phyloP scores from a whole-genome alignment of 1,284 basidiomycete species.

The Vanrija sp. region DNA sequence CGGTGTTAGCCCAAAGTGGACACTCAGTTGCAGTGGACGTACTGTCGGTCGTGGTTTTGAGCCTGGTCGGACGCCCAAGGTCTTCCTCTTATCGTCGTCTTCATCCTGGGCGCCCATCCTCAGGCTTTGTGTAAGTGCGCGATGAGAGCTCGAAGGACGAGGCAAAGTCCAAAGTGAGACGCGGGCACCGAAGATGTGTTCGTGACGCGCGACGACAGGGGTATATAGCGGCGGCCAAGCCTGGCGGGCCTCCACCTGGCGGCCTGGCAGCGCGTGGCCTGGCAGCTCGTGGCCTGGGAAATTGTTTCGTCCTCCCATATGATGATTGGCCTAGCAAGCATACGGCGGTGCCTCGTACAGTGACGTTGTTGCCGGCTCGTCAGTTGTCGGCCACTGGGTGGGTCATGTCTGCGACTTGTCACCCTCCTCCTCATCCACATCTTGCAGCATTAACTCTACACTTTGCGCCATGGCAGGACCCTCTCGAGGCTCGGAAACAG shows the following conservation, averaged over 20 bases:
- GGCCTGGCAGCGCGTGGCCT: too few relatives aligned
- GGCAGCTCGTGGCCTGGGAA: too few relatives aligned
- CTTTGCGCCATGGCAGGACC: conserved; percentile 9
- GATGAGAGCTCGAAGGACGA: background rate
- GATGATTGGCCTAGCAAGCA: too few relatives aligned
- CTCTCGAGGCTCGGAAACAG: conserved; percentile 8
- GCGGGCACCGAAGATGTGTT: background rate
- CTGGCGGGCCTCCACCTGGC: background rate
- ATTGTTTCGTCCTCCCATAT: background rate
- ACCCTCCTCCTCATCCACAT: background rate
- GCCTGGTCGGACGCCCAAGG: conserved; percentile 37
- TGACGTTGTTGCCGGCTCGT: background rate
- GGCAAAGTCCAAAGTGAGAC: background rate
- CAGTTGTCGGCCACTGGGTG: too few relatives aligned
- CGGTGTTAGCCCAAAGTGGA: background rate
- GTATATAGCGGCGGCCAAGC: background rate
- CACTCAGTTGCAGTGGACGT: background rate
- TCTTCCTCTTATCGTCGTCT: conserved; percentile 28
- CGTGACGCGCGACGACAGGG: background rate
- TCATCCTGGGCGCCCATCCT: conserved; percentile 13
- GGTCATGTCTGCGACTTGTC: background rate
- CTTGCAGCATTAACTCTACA: background rate
- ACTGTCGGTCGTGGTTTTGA: conserved; percentile 15
- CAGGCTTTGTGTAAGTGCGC: background rate
- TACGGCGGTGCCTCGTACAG: background rate